Conservation (phyloP, 1,139 yeast species). For the Zygoascus meyerae region DNA sequence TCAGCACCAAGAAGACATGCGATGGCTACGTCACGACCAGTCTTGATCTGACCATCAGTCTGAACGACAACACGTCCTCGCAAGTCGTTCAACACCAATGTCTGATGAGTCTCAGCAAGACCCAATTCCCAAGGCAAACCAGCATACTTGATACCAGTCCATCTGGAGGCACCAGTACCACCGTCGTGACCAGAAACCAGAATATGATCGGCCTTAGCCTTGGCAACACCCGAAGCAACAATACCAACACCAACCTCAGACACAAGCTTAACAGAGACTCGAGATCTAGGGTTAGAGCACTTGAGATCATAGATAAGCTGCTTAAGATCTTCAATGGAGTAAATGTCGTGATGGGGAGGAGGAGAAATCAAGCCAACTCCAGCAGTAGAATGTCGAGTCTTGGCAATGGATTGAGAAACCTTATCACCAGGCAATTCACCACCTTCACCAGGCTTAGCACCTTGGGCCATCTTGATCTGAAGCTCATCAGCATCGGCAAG, state of each 20-base stretch:
- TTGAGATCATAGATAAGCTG: slow-evolving; percentile 94
- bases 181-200: slow-evolving; percentile 97
- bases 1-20: slow-evolving; percentile 97
- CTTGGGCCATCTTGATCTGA: slow-evolving; percentile 98
- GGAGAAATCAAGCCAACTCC: slow-evolving; percentile 97
- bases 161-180: slow-evolving; percentile 99
- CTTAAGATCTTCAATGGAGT: slow-evolving; percentile 95
- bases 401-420: slow-evolving; percentile 82
- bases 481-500: slow-evolving; percentile 95
- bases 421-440: slow-evolving; percentile 97
- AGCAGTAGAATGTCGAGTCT: slow-evolving; percentile 93
- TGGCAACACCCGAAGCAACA: slow-evolving; percentile 98
- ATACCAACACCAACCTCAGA: slow-evolving; percentile 99
- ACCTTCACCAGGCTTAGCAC: slow-evolving; percentile 99
- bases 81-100: slow-evolving; percentile 88
- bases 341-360: slow-evolving; percentile 97
- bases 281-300: slow-evolving; percentile 94
- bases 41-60: slow-evolving; percentile 95
- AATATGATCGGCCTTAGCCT: slow-evolving; percentile 96
- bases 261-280: slow-evolving; percentile 92
- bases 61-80: slow-evolving; percentile 94
- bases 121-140: slow-evolving; percentile 99
- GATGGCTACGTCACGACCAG: slow-evolving; percentile 93
- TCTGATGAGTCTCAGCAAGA: slow-evolving; percentile 96
- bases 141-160: slow-evolving; percentile 95